Conservation (phyloP, 163 green algal species). For the Chlorella variabilis region DNA sequence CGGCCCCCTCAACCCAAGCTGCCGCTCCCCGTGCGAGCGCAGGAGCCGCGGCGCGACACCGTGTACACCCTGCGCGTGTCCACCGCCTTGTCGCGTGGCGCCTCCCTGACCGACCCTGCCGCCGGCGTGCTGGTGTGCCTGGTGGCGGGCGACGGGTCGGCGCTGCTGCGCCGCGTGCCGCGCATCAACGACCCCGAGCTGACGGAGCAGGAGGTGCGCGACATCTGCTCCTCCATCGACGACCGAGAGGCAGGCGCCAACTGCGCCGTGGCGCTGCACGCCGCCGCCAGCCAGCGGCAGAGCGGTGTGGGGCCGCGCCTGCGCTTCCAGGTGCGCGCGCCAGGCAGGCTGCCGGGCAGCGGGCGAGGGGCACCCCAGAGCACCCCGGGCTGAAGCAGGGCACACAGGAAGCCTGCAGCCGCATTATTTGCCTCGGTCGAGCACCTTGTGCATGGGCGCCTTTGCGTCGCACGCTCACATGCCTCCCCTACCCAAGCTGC, state of each 20-base stretch:
- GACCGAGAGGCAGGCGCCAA: slow-evolving; percentile 21
- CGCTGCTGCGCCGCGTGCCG: slow-evolving; percentile 61
- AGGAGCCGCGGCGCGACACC: slow-evolving; percentile 39
- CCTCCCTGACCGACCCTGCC: slow-evolving; percentile 59
- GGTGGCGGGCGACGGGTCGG: slow-evolving; percentile 51
- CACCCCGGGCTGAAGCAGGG: background rate
- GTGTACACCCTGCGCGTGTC: slow-evolving; percentile 78
- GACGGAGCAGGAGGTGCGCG: slow-evolving; percentile 30
- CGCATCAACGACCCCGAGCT: slow-evolving; percentile 56
- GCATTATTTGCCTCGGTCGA: no score
- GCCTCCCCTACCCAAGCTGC: no score
- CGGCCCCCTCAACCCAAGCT: no score
- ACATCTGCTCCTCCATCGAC: slow-evolving; percentile 55
- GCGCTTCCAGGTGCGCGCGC: slow-evolving; percentile 30
- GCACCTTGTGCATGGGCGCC: no score
- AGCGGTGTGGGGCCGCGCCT: slow-evolving; percentile 6
- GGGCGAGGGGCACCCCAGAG: no score
- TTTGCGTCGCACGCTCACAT: no score
- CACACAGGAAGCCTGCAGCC: no score
- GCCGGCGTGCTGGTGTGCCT: slow-evolving; percentile 72
- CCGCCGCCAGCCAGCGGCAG: slow-evolving; percentile 2
- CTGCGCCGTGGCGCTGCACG: slow-evolving; percentile 27
- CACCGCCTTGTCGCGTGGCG: slow-evolving; percentile 54
- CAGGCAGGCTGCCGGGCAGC: no score
- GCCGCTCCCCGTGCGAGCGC: background rate